Conservation (phyloP, 73 alveolate species). For the Paraurostyla sp. region DNA sequence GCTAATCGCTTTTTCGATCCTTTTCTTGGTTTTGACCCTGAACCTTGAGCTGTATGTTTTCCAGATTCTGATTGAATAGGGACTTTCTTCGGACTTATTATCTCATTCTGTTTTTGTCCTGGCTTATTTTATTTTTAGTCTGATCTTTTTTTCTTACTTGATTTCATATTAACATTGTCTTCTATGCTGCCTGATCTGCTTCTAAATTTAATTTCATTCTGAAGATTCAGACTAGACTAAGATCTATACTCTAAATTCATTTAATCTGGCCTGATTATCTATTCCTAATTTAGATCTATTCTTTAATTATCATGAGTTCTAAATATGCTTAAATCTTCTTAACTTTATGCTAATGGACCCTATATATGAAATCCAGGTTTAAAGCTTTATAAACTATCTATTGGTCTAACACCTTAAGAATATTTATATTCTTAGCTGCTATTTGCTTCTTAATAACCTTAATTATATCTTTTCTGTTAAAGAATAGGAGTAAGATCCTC, state of each 20-base stretch:
- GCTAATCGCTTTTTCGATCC: no score
- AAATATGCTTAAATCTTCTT: conserved; percentile 31
- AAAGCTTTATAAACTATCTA: conserved; percentile 27
- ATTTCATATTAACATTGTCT: background rate
- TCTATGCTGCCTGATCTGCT: conserved; percentile 43
- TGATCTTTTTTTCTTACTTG: conserved; percentile 4
- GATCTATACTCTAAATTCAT: background rate
- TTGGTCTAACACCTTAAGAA: conserved; percentile 16
- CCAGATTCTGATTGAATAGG: no score
- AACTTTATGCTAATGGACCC: background rate
- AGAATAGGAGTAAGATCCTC: no score
- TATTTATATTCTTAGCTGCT: background rate
- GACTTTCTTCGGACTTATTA: no score
- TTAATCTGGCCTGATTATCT: background rate
- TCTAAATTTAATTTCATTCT: background rate
- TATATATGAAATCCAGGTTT: background rate
- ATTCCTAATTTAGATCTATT: background rate
- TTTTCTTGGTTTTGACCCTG: no score
- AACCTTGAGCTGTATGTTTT: no score
- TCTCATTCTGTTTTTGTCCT: background rate
- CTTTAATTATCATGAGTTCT: background rate
- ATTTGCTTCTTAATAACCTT: no score
- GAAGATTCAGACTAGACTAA: background rate
- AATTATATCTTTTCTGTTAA: no score
- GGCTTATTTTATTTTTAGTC: background rate